A percentile compares a stretch with the other conserved stretches of the same genome.
Evolutionary conservation across 2,329 filamentous ascomycete genomes (phyloP).

Genomic region (Helotiales sp.): DNA sequence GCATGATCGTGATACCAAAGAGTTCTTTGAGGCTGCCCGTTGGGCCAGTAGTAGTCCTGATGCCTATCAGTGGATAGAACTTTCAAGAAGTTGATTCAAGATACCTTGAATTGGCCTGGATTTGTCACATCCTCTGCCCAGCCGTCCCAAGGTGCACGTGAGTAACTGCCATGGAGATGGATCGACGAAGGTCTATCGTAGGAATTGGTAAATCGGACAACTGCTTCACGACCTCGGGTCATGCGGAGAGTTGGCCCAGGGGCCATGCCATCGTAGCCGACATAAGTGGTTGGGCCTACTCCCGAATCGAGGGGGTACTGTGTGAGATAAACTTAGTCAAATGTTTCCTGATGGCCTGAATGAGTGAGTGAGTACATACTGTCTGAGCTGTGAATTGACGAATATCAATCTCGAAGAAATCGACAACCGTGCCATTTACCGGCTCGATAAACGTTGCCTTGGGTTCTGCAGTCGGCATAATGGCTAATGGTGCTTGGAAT

Average conservation of each 20-base stretch:
- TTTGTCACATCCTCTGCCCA: constrained; percentile 55
- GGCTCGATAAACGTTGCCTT: constrained; percentile 18
- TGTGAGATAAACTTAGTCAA: not conserved
- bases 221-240: constrained; percentile 46
- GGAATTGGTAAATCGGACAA: constrained; percentile 53
- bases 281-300: constrained; percentile 39
- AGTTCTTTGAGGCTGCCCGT: constrained; percentile 50
- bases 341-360: not conserved
- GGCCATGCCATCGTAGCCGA: constrained; percentile 55
- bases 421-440: constrained; percentile 33
- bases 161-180: constrained; percentile 47
- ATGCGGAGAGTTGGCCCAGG: constrained; percentile 53
- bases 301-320: constrained; percentile 34
- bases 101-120: constrained; percentile 40
- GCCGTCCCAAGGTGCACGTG: constrained; percentile 49
- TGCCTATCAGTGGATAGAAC: constrained; percentile 33
- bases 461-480: constrained; percentile 16
- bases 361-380: constrained; percentile 23
- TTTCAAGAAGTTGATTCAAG: not conserved
- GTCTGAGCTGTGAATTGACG: constrained; percentile 41
- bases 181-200: constrained; percentile 10
- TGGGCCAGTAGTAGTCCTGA: constrained; percentile 65
- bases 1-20: constrained; percentile 56
- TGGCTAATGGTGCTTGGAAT: constrained; percentile 22
- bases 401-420: constrained; percentile 48